Evolutionary conservation across 495 filamentous ascomycete genomes (phyloP), one percentile per base, ranked within the genome.

Genomic region (Penicillium ochrochloron): DNA sequence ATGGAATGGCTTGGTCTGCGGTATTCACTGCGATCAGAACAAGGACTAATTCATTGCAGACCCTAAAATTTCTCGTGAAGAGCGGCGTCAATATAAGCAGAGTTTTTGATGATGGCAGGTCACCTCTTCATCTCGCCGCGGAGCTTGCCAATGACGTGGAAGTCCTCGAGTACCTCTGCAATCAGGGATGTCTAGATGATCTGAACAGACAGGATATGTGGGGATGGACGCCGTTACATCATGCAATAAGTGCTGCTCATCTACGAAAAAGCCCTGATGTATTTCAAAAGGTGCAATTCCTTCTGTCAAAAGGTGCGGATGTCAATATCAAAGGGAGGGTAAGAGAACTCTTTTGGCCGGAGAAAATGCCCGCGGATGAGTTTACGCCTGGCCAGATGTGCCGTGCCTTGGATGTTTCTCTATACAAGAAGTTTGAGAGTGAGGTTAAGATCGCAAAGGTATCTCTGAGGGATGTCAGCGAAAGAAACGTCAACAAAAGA

Each of bases 31-130:
- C 44, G 23, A 50, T 50, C n/a, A 50, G 44, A 21, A 50, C 44
- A n/a, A 50, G 44, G 44, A 50, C 1, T 23, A 19, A 50, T 21
- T 50, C 44, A 2, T 21, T 50, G 44, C n/a, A 50, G 8, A n/a
- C 44, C n/a, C 23, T 50, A n/a, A 1, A 50, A 50, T 21, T 50
- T 21, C 44, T 50, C n/a, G n/a, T n/a, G n/a, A n/a, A n/a, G n/a
- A n/a, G n/a, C n/a, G 25, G 25, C 25, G 25, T 33, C 44, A 50
- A 50, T 50, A 19, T 50, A 50, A 50, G 44, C 44, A 50, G 44
- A 50, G n/a, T 50, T n/a, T 50, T 50, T 50, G 44, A 50, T 50
- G 44, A 50, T 50, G 44, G 44, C 11, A 23, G 44, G 44, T 50
- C 44, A 5, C 5, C 44, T 2, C n/a, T 50, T 50, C 44, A 50